Percentiles rank a stretch among this genome's conserved stretches.
These are phyloP conservation scores for Pleurotus citrinopileatus DNA, from an alignment of 768 basidiomycete species.

Conservation along the genomic window DNA sequence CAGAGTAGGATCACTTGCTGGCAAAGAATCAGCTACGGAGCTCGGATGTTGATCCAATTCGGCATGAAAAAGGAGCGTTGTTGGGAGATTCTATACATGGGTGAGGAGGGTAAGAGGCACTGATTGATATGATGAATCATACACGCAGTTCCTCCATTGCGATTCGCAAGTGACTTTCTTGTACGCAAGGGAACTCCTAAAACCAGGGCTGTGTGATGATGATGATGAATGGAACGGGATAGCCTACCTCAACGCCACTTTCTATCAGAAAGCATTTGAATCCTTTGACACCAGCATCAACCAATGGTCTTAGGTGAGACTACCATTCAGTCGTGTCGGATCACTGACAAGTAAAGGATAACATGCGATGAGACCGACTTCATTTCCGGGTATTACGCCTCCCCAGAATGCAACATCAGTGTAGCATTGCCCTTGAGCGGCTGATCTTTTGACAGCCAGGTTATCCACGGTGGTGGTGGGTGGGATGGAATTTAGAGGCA, in stretches of 20 bases:
- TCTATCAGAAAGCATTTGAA: constrained; percentile 98
- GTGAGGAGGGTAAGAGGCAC: background rate
- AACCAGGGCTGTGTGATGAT: background rate
- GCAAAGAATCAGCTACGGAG: constrained; percentile 11
- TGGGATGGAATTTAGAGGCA: constrained; percentile 97
- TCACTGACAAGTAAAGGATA: background rate
- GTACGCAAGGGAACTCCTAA: constrained; percentile 92
- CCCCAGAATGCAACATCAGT: constrained; percentile 93
- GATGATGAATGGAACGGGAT: constrained; percentile 10
- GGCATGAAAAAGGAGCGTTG: constrained; percentile 88
- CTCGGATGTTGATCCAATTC: constrained; percentile 55
- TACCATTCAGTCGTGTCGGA: constrained; percentile 23
- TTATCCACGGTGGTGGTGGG: constrained; percentile 87
- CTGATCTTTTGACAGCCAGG: constrained; percentile 65
- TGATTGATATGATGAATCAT: constrained; percentile 15
- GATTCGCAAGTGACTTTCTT: constrained; percentile 57
- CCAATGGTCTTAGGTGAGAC: constrained; percentile 72
- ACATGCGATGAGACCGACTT: constrained; percentile 39
- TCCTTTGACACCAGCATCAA: constrained; percentile 82
- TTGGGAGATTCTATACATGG: constrained; percentile 51
- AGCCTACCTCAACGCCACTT: constrained; percentile 84
- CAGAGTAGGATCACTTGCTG: constrained; percentile 36
- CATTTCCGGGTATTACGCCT: constrained; percentile 90
- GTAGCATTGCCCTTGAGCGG: constrained; percentile 71
- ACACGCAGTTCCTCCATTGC: constrained; percentile 82